Evolutionary conservation across 495 filamentous ascomycete genomes (phyloP).

Genomic region (Podospora pseudoanserina): DNA sequence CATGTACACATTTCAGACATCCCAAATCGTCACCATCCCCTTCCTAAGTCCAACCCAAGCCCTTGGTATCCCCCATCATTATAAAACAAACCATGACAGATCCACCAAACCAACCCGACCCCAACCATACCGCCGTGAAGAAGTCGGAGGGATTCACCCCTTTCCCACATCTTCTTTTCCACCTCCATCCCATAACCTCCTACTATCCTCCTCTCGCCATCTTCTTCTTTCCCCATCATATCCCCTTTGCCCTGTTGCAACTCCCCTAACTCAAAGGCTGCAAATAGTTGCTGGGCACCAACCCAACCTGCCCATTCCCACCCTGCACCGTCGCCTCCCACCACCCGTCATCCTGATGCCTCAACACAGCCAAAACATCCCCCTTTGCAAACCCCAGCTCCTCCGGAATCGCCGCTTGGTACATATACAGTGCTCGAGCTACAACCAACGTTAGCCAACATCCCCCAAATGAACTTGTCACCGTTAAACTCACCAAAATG

Average conservation of each 20-base stretch:
- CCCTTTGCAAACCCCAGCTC: conserved; percentile 93
- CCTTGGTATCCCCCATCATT: not conserved
- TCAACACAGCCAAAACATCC: conserved; percentile 81
- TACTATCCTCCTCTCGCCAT: not conserved
- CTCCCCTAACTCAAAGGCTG: conserved; percentile 55
- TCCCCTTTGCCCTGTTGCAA: not conserved
- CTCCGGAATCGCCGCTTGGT: conserved; percentile 89
- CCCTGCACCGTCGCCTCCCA: conserved; percentile 96
- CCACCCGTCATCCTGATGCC: conserved; percentile 97
- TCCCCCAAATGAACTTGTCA: not conserved
- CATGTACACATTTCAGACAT: not conserved
- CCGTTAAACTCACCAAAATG: conserved; percentile 73
- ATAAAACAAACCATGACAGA: not conserved
- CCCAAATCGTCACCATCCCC: not conserved
- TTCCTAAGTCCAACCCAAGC: not conserved
- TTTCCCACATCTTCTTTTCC: not conserved
- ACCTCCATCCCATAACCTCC: not conserved
- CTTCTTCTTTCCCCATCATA: not conserved
- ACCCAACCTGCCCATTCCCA: conserved; percentile 63
- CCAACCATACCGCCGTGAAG: not conserved
- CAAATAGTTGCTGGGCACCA: conserved; percentile 97
- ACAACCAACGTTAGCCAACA: conserved; percentile 11
- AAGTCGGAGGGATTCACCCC: not conserved
- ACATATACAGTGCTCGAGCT: conserved; percentile 94
- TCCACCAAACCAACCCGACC: not conserved